These are phyloP conservation scores for Camelina sativa DNA, from an alignment of 345 rosid species.

Conservation along the genomic window DNA sequence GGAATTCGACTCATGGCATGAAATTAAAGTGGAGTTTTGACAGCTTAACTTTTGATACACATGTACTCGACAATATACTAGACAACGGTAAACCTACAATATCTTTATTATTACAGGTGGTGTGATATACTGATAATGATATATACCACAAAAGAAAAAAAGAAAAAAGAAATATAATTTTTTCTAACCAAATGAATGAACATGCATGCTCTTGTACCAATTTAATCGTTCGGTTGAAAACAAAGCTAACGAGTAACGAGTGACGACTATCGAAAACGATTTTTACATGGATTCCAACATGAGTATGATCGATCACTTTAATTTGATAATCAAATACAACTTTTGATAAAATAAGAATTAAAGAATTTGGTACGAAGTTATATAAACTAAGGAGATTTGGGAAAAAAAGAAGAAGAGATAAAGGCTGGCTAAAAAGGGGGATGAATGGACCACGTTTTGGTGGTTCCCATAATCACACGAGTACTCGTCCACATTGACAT, in stretches of 20 bases:
- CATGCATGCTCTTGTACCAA: not conserved
- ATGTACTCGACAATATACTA: not conserved
- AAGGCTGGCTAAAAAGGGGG: constrained; percentile 35
- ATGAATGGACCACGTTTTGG: constrained; percentile 46
- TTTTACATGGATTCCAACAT: not conserved
- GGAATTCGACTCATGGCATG: not conserved
- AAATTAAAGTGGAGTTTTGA: constrained; percentile 8
- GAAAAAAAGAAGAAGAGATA: constrained; percentile 18
- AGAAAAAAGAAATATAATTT: too few relatives aligned
- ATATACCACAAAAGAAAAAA: too few relatives aligned
- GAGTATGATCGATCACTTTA: constrained; percentile 24
- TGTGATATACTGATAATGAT: too few relatives aligned
- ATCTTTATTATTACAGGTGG: not conserved
- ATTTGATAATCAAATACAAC: not conserved
- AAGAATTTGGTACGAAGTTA: not conserved
- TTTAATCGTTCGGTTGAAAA: not conserved
- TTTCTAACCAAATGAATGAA: not conserved
- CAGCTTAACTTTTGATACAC: not conserved
- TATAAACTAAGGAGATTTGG: constrained; percentile 12
- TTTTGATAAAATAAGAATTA: not conserved
- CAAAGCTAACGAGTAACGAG: not conserved
- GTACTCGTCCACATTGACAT: constrained; percentile 27
- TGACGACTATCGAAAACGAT: not conserved
- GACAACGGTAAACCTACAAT: not conserved
- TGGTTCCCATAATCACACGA: constrained; percentile 48